These are phyloP conservation scores for Paraurostyla sp. DNA, from an alignment of 73 alveolate species.

Conservation along the genomic window DNA sequence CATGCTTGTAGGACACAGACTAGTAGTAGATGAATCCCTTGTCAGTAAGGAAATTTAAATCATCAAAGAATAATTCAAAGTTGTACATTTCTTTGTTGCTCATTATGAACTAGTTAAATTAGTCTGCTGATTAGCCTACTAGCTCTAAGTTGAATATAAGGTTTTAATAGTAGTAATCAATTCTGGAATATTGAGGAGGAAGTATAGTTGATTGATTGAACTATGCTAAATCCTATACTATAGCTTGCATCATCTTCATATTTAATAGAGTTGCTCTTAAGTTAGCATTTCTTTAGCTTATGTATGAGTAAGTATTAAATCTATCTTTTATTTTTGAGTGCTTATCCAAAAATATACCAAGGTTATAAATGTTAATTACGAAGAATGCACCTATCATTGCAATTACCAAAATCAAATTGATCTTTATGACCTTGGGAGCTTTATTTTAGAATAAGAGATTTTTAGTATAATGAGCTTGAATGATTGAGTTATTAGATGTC, in stretches of 20 bases:
- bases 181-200: neutral
- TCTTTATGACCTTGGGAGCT: constrained; percentile 26
- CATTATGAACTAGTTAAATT: neutral
- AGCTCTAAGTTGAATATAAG: neutral
- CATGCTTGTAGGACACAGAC: neutral
- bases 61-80: neutral
- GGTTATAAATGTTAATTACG: constrained; percentile 14
- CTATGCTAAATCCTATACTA: neutral
- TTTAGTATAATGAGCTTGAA: neutral
- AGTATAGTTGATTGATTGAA: neutral
- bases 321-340: neutral
- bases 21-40: neutral
- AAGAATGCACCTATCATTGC: constrained; percentile 29
- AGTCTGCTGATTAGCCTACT: neutral
- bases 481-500: neutral
- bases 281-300: constrained; percentile 41
- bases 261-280: neutral
- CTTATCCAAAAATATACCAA: neutral
- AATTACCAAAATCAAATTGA: neutral
- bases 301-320: neutral
- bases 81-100: neutral
- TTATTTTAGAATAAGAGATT: constrained; percentile 5
- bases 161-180: neutral
- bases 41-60: neutral
- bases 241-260: neutral